phyloP scores from a whole-genome alignment of 108 stramenopile species.

The Bacterosira constricta region DNA sequence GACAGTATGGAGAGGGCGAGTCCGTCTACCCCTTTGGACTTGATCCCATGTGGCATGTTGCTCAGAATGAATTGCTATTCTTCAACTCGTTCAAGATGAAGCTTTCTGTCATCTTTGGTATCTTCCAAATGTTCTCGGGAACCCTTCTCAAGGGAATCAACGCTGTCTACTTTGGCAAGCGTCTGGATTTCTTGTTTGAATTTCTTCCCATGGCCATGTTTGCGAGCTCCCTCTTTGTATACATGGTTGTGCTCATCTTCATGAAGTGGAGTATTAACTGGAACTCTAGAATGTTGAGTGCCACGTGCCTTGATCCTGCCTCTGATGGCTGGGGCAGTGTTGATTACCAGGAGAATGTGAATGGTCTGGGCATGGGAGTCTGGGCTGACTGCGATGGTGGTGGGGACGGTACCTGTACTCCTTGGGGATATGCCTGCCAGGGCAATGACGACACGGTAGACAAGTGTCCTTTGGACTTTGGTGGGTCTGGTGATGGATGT shows the following conservation, averaged over 20 bases:
- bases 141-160: conserved; percentile 93
- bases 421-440: conserved; percentile 77
- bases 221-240: conserved; percentile 90
- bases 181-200: conserved; percentile 91
- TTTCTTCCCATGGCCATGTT: conserved; percentile 98
- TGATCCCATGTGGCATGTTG: conserved; percentile 97
- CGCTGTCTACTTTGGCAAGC: conserved; percentile 91
- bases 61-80: conserved; percentile 95
- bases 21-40: conserved; percentile 97
- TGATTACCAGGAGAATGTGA: conserved; percentile 52
- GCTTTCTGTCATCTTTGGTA: conserved; percentile 96
- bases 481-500: conserved; percentile 94
- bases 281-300: conserved; percentile 93
- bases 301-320: conserved; percentile 85
- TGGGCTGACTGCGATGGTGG: conserved; percentile 76
- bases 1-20: conserved; percentile 76
- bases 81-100: conserved; percentile 99
- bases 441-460: conserved; percentile 62
- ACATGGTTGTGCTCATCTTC: conserved; percentile 98
- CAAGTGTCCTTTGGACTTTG: conserved; percentile 90
- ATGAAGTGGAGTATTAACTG: conserved; percentile 98
- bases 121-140: conserved; percentile 96
- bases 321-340: conserved; percentile 72
- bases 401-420: conserved; percentile 72
- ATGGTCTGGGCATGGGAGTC: conserved; percentile 51